Evolutionary conservation across 495 filamentous ascomycete genomes (phyloP).

Genomic region (Penicillium diatomitis): DNA sequence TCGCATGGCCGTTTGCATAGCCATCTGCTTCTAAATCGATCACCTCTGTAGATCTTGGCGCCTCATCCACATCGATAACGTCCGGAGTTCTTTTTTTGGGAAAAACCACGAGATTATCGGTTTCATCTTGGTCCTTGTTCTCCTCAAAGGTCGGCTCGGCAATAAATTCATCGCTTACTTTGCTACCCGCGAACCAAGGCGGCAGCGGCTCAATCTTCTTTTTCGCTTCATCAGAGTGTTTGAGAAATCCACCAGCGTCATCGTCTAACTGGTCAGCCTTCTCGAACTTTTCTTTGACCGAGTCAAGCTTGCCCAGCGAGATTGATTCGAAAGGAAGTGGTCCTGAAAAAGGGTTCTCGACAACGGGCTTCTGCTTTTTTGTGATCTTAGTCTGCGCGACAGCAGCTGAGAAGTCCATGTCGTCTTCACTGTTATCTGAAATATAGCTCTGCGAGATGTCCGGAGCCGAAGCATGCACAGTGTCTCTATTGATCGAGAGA

Average conservation of each 20-base stretch:
- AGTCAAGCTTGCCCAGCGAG: conserved; percentile 44
- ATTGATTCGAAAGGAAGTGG: conserved; percentile 87
- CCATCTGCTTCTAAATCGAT: conserved; percentile 34
- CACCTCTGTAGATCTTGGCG: conserved; percentile 24
- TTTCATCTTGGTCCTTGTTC: conserved; percentile 10
- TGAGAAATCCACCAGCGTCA: conserved; percentile 61
- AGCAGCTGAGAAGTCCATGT: conserved; percentile 36
- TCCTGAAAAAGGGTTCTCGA: conserved; percentile 46
- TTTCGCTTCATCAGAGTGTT: conserved; percentile 28
- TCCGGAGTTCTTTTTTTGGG: conserved; percentile 33
- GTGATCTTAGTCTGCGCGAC: conserved; percentile 31
- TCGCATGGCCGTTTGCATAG: too few relatives aligned
- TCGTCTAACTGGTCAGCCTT: conserved; percentile 32
- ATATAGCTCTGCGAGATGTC: neutral
- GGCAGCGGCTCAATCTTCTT: conserved; percentile 58
- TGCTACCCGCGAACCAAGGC: conserved; percentile 65
- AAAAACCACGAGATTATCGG: conserved; percentile 29
- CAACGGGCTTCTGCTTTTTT: conserved; percentile 12
- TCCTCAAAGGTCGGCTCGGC: conserved; percentile 21
- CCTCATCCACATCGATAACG: conserved; percentile 37
- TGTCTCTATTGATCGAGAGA: conserved; percentile 20
- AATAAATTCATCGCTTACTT: conserved; percentile 24
- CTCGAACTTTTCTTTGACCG: conserved; percentile 3
- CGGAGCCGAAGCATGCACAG: conserved; percentile 4
- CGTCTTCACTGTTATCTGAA: conserved; percentile 30